These are phyloP conservation scores for Platanthera guangdongensis DNA, from an alignment of 106 monocot genomes.

Conservation along the genomic window DNA sequence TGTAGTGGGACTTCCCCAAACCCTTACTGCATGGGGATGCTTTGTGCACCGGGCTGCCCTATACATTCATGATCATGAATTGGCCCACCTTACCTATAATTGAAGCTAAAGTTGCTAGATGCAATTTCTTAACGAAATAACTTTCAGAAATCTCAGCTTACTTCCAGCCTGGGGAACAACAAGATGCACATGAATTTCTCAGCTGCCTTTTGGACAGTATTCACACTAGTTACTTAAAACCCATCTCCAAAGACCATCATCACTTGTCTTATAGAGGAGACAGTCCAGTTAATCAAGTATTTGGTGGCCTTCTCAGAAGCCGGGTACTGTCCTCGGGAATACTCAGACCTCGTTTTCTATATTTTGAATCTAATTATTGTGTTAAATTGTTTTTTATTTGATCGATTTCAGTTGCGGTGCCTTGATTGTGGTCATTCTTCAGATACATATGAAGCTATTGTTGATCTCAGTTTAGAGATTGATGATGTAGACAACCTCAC, in stretches of 20 bases:
- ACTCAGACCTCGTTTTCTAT: not conserved
- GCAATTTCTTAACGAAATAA: slow-evolving; percentile 33
- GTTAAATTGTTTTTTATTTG: not conserved
- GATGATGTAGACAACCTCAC: slow-evolving; percentile 27
- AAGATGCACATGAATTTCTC: slow-evolving; percentile 90
- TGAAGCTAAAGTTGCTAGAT: slow-evolving; percentile 1
- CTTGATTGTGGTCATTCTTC: slow-evolving; percentile 54
- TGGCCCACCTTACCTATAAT: not conserved
- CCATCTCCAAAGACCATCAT: not conserved
- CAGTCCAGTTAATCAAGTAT: slow-evolving; percentile 53
- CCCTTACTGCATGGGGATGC: no score
- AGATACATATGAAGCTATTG: slow-evolving; percentile 50
- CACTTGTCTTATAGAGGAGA: slow-evolving; percentile 14
- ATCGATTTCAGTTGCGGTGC: slow-evolving; percentile 44
- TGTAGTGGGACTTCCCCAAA: no score
- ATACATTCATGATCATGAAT: not conserved
- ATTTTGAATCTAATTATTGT: not conserved
- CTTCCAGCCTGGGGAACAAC: slow-evolving; percentile 41
- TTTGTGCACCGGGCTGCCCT: not conserved
- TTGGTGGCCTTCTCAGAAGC: slow-evolving; percentile 61
- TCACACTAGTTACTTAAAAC: slow-evolving; percentile 25
- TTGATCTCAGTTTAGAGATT: slow-evolving; percentile 73
- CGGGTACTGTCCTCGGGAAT: slow-evolving; percentile 23
- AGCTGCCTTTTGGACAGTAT: slow-evolving; percentile 48
- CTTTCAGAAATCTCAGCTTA: slow-evolving; percentile 63